phyloP scores from a whole-genome alignment of 139 green algal genomes.

The Axilococcus clingmanii region DNA sequence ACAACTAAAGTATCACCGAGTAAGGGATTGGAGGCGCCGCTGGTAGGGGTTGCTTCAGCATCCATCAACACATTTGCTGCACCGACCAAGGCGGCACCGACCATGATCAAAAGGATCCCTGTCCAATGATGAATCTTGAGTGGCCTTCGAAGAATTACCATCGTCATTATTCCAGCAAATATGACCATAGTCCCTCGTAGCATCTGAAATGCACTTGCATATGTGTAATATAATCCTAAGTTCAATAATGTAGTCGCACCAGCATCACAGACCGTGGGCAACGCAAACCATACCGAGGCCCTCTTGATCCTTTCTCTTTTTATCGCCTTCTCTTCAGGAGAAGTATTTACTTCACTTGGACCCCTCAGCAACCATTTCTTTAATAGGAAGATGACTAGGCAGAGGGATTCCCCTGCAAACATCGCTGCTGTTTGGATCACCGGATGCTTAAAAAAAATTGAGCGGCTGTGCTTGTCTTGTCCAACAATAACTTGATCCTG shows the following conservation, averaged over 20 bases:
- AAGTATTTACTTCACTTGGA: no score
- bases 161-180: slow-evolving; percentile 72
- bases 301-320: neutral
- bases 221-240: slow-evolving; percentile 78
- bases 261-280: slow-evolving; percentile 71
- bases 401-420: slow-evolving; percentile 69
- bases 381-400: slow-evolving; percentile 17
- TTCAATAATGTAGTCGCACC: slow-evolving; percentile 71
- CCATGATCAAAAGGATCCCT: slow-evolving; percentile 69
- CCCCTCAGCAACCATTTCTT: no score
- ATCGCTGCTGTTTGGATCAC: slow-evolving; percentile 64
- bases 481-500: slow-evolving; percentile 62
- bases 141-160: slow-evolving; percentile 52
- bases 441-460: slow-evolving; percentile 59
- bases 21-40: slow-evolving; percentile 32
- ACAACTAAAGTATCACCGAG: slow-evolving; percentile 71
- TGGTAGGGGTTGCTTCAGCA: neutral
- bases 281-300: slow-evolving; percentile 39
- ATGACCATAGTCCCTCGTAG: slow-evolving; percentile 76
- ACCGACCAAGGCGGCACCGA: slow-evolving; percentile 69
- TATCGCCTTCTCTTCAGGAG: neutral
- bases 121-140: slow-evolving; percentile 74
- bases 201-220: slow-evolving; percentile 78
- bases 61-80: slow-evolving; percentile 44
- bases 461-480: slow-evolving; percentile 20